phyloP scores from a whole-genome alignment of 2,329 filamentous ascomycete species.

The Colletotrichum truncatum region DNA sequence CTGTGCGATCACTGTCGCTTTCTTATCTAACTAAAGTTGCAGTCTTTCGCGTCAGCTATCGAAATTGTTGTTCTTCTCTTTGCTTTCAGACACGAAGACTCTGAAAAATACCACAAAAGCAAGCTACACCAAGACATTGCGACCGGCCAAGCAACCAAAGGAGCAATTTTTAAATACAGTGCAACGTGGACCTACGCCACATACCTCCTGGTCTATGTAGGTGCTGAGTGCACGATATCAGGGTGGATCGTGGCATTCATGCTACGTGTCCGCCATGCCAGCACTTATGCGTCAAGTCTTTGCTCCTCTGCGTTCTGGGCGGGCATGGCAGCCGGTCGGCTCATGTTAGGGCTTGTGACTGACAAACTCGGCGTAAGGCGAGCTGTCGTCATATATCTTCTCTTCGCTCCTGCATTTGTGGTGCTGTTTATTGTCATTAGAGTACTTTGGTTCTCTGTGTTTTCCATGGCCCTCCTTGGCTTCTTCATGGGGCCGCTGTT shows the following conservation, averaged over 20 bases:
- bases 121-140: constrained; percentile 41
- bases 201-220: constrained; percentile 54
- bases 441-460: constrained; percentile 4
- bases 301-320: constrained; percentile 54
- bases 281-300: constrained; percentile 46
- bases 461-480: constrained; percentile 18
- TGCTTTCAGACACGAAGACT: constrained; percentile 72
- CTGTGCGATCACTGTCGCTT: no score
- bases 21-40: neutral
- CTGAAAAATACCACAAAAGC: constrained; percentile 59
- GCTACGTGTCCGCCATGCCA: constrained; percentile 46
- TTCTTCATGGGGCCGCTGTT: constrained; percentile 31
- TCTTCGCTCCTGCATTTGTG: neutral
- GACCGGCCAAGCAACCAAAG: neutral
- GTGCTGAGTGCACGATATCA: constrained; percentile 53
- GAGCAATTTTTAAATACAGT: constrained; percentile 40
- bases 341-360: constrained; percentile 42
- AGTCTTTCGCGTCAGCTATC: constrained; percentile 55
- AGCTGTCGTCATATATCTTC: constrained; percentile 5
- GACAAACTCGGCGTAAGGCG: constrained; percentile 39
- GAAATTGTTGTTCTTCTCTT: constrained; percentile 61
- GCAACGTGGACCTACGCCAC: constrained; percentile 51
- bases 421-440: constrained; percentile 12
- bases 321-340: constrained; percentile 51
- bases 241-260: constrained; percentile 58